Percentiles rank a stretch among this genome's conserved stretches.
phyloP scores from a whole-genome alignment of 345 rosid genomes.

The Salix purpurea region DNA sequence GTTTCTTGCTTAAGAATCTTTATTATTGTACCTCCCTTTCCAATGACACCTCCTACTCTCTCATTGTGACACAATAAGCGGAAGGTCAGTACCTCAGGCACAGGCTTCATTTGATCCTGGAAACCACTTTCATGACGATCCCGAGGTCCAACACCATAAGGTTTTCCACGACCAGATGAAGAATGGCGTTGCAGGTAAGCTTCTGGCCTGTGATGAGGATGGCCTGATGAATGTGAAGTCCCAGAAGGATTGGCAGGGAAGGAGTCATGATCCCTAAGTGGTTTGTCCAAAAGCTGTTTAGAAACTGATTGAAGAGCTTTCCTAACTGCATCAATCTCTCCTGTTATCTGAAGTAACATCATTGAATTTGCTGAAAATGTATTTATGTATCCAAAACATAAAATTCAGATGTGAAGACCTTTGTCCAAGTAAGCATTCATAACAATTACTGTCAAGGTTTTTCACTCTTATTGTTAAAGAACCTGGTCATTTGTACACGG shows the following conservation, averaged over 20 bases:
- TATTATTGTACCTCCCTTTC: slow-evolving; percentile 64
- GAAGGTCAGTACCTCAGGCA: slow-evolving; percentile 44
- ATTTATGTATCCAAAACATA: background rate
- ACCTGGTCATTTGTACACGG: background rate
- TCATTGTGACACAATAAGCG: slow-evolving; percentile 57
- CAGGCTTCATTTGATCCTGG: slow-evolving; percentile 38
- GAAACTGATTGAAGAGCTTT: slow-evolving; percentile 58
- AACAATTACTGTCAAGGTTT: background rate
- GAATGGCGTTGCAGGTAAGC: slow-evolving; percentile 25
- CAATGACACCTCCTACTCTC: slow-evolving; percentile 66
- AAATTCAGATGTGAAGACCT: background rate
- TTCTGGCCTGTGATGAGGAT: slow-evolving; percentile 33
- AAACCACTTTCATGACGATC: slow-evolving; percentile 42
- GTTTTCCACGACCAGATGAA: slow-evolving; percentile 40
- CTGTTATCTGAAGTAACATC: slow-evolving; percentile 45
- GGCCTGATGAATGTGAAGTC: slow-evolving; percentile 32
- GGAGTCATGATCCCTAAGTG: slow-evolving; percentile 39
- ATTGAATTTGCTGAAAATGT: background rate
- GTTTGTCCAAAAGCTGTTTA: slow-evolving; percentile 52
- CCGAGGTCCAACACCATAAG: slow-evolving; percentile 32
- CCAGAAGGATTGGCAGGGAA: slow-evolving; percentile 35
- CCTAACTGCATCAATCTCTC: slow-evolving; percentile 55
- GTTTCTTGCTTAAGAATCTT: slow-evolving; percentile 64
- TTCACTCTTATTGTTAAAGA: background rate
- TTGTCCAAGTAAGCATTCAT: background rate